Evolutionary conservation across 2,329 filamentous ascomycete genomes (phyloP).

Genomic region (Exophiala spinifera): DNA sequence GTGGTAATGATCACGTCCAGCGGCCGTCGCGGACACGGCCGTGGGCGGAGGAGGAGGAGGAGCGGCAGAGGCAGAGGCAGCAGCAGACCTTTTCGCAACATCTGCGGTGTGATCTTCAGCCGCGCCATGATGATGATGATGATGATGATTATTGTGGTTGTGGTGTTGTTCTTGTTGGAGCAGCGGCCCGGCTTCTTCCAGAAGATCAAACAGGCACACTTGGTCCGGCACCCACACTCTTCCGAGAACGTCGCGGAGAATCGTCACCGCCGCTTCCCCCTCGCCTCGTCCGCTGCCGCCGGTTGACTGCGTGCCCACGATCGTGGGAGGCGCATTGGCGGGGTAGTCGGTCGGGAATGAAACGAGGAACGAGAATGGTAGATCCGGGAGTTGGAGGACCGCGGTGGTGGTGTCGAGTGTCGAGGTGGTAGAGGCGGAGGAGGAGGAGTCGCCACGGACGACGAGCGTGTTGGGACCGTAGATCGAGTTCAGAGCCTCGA

Average conservation of each 20-base stretch:
- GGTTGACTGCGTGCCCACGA: constrained; percentile 76
- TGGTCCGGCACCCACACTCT: constrained; percentile 68
- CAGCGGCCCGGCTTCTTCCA: constrained; percentile 60
- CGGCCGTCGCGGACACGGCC: not conserved
- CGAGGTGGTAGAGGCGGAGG: not conserved
- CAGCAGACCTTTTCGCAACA: constrained; percentile 26
- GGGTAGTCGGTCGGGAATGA: constrained; percentile 75
- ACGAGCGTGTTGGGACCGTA: constrained; percentile 51
- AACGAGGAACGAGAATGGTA: constrained; percentile 52
- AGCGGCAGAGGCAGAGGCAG: too few relatives aligned
- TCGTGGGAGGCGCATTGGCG: constrained; percentile 61
- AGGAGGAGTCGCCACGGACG: constrained; percentile 3
- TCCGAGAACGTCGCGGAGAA: constrained; percentile 65
- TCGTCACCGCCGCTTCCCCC: constrained; percentile 66
- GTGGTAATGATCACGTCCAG: not conserved
- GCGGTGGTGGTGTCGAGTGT: constrained; percentile 48
- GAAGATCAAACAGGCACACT: constrained; percentile 87
- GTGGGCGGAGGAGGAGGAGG: too few relatives aligned
- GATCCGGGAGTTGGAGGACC: constrained; percentile 65
- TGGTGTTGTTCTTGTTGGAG: constrained; percentile 57
- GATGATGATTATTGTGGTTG: too few relatives aligned
- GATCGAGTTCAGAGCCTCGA: constrained; percentile 52
- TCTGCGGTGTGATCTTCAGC: constrained; percentile 23
- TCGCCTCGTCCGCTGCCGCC: constrained; percentile 68
- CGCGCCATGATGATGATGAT: constrained; percentile 21